Base-by-base conservation (phyloP, 768 basidiomycete genomes). In the Solioccasus polychromus region DNA sequence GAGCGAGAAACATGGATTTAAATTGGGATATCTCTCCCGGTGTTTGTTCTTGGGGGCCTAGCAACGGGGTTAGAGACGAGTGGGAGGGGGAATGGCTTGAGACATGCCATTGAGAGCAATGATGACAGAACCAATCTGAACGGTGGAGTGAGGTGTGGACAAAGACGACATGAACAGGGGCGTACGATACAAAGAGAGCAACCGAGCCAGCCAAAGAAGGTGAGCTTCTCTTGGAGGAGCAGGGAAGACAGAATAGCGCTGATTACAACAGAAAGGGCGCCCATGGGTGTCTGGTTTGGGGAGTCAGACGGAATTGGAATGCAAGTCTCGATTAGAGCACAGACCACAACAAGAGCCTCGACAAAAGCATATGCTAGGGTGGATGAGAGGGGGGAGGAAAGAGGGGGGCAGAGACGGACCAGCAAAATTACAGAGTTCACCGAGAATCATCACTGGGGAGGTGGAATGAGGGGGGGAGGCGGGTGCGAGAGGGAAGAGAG, bases 171-270 rank as follows among this genome's bases (percentile, higher is more conserved):
- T n/a, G n/a, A 36, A 5, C 28, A 23, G 12, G 11, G 29, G 69
- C 90, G 59, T 57, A 92, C 85, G 59, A 98, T 91, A 68, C 92
- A 95, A 15, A 98, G 77, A 14, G 71, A 79, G 66, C 93, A 96
- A 17, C 93, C 95, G 51, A 98, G 74, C 93, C 94, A 97, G 39
- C 96, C 95, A 62, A 99, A 98, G 68, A 97, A 91, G 28, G 85
- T 88, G 35, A 99, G 78, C 43, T 76, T 90, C 66, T 97, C 95
- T 38, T 94, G 83, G 57, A 99, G 85, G 71, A 98, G 90, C 53
- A 95, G 74, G 24, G 91, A 93, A 7, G 94, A 94, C 15, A 97
- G 71, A 26, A 95, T 87, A 39, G 94, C 93, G 64, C 85, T 95
- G 52, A 98, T 76, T 53, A 99, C 96, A 55, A 99, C 96, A 17